Evolutionary conservation across 345 rosid genomes (phyloP).

Genomic region (Hibiscus syriacus): DNA sequence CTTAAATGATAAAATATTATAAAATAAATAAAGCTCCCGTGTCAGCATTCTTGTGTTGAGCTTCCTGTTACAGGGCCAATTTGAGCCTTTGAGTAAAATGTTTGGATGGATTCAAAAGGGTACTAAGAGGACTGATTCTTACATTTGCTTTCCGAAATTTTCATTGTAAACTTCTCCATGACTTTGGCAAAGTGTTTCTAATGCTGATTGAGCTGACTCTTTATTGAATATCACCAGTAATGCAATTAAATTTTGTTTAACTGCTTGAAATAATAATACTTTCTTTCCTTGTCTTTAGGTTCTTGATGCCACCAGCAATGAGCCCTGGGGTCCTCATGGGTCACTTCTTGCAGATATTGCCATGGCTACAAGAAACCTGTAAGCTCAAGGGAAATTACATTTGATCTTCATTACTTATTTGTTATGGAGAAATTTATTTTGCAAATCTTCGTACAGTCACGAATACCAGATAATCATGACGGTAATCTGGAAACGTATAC

Average conservation of each 20-base stretch:
- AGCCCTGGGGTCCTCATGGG: slow-evolving; percentile 97
- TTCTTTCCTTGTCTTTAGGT: slow-evolving; percentile 37
- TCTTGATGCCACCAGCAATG: slow-evolving; percentile 95
- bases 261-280: neutral
- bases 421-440: slow-evolving; percentile 8
- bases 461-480: slow-evolving; percentile 80
- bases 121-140: neutral
- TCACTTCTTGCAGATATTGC: slow-evolving; percentile 82
- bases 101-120: neutral
- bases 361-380: slow-evolving; percentile 74
- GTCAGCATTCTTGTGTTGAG: neutral
- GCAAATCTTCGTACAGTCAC: slow-evolving; percentile 48
- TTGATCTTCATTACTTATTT: slow-evolving; percentile 12
- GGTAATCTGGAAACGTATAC: slow-evolving; percentile 83
- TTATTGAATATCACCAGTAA: too few species aligned
- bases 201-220: too few species aligned
- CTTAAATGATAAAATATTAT: neutral
- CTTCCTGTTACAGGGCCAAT: neutral
- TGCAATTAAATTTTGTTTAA: too few species aligned
- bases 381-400: slow-evolving; percentile 20
- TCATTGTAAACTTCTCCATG: neutral
- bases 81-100: neutral
- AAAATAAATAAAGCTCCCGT: neutral
- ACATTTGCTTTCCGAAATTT: neutral
- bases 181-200: too few species aligned